phyloP scores from a whole-genome alignment of 768 basidiomycete species.

The Dacryopinax primogenitus region DNA sequence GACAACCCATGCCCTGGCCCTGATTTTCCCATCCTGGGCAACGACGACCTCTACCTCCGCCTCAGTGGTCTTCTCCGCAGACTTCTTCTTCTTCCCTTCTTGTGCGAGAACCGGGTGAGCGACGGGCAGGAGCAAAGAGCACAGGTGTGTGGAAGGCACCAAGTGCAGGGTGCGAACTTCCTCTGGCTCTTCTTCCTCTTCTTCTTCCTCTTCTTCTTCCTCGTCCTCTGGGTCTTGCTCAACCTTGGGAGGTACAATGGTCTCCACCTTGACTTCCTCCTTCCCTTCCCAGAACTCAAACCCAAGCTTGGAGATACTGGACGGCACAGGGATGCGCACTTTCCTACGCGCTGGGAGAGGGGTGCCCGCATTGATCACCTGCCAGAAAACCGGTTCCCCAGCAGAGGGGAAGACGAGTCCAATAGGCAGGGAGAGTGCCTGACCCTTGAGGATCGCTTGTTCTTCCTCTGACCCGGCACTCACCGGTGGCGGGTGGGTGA shows the following conservation, averaged over 20 bases:
- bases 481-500: slow-evolving; percentile 34
- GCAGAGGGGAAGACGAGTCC: slow-evolving; percentile 51
- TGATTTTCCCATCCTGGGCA: slow-evolving; percentile 23
- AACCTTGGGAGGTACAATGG: slow-evolving; percentile 36
- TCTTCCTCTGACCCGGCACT: slow-evolving; percentile 33
- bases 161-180: not conserved
- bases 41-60: slow-evolving; percentile 37
- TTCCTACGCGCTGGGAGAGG: slow-evolving; percentile 53
- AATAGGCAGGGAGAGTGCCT: slow-evolving; percentile 49
- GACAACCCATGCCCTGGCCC: slow-evolving; percentile 11
- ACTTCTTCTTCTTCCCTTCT: slow-evolving; percentile 32
- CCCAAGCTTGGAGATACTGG: slow-evolving; percentile 34
- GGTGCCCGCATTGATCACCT: slow-evolving; percentile 56
- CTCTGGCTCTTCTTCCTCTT: slow-evolving; percentile 43
- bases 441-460: slow-evolving; percentile 30
- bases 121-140: slow-evolving; percentile 19
- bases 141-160: slow-evolving; percentile 17
- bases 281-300: slow-evolving; percentile 69
- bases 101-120: slow-evolving; percentile 19
- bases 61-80: slow-evolving; percentile 23
- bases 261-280: slow-evolving; percentile 53
- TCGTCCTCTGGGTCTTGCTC: slow-evolving; percentile 38
- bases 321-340: slow-evolving; percentile 44
- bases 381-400: slow-evolving; percentile 40
- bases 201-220: slow-evolving; percentile 37